These are phyloP conservation scores for Pleurotus sapidus DNA, from an alignment of 768 basidiomycete species.

Conservation along the genomic window DNA sequence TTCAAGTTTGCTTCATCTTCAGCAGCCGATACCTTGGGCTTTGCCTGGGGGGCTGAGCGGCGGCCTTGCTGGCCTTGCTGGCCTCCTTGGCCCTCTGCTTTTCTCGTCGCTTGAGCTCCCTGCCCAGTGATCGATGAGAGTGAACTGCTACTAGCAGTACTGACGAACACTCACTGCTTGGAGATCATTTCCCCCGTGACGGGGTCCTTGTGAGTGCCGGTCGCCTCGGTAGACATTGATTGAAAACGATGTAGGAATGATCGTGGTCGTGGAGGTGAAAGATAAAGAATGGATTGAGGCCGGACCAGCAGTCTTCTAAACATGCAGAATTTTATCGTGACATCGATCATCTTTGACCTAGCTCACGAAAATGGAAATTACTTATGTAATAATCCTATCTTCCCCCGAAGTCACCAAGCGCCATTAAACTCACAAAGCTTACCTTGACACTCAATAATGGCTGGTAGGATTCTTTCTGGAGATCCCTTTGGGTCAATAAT, in stretches of 20 bases:
- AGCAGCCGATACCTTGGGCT: constrained; percentile 37
- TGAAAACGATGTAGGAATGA: background rate
- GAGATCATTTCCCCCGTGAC: constrained; percentile 96
- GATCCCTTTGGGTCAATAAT: background rate
- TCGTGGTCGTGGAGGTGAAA: background rate
- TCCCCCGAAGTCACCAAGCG: too few species aligned
- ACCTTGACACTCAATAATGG: too few species aligned
- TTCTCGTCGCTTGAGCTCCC: constrained; percentile 92
- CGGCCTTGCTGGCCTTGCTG: constrained; percentile 55
- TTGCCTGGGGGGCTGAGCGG: constrained; percentile 35
- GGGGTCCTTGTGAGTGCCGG: constrained; percentile 66
- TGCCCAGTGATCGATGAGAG: constrained; percentile 33
- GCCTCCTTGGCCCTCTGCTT: constrained; percentile 86
- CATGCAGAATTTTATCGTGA: constrained; percentile 5
- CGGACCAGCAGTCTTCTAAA: background rate
- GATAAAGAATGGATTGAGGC: background rate
- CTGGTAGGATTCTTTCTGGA: background rate
- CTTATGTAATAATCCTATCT: too few species aligned
- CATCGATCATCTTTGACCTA: too few species aligned
- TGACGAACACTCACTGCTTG: constrained; percentile 69
- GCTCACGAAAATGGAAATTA: too few species aligned
- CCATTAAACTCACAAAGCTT: too few species aligned
- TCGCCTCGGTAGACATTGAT: constrained; percentile 23
- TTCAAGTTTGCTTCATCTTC: constrained; percentile 81
- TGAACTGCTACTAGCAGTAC: background rate